phyloP scores from a whole-genome alignment of 768 basidiomycete genomes.

The Royoungia palumana region DNA sequence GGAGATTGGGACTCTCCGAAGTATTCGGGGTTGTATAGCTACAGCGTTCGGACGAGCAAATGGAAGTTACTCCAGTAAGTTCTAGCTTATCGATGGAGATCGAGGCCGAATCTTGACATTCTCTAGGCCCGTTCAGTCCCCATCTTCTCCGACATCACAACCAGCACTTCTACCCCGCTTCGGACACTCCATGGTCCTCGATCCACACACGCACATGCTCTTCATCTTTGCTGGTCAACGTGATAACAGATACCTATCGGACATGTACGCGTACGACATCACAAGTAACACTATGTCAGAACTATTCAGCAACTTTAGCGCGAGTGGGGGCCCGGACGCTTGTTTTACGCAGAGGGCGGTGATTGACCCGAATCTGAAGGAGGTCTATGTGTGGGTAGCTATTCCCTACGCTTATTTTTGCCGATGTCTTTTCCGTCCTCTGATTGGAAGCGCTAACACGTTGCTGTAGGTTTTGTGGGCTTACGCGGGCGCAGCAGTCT shows the following conservation, averaged over 20 bases:
- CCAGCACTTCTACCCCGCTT: constrained; percentile 56
- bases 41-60: constrained; percentile 58
- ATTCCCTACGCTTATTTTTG: background rate
- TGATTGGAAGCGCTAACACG: background rate
- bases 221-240: constrained; percentile 76
- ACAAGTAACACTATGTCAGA: constrained; percentile 54
- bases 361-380: constrained; percentile 56
- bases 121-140: constrained; percentile 21
- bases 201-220: constrained; percentile 52
- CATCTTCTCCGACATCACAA: constrained; percentile 26
- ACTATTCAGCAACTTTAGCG: constrained; percentile 59
- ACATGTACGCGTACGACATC: constrained; percentile 75
- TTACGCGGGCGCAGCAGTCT: constrained; percentile 43
- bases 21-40: constrained; percentile 73
- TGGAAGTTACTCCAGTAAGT: constrained; percentile 71
- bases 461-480: constrained; percentile 54
- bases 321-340: constrained; percentile 62
- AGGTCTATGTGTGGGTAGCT: constrained; percentile 67
- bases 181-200: constrained; percentile 82
- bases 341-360: constrained; percentile 75
- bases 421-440: background rate
- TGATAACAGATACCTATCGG: constrained; percentile 62
- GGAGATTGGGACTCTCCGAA: constrained; percentile 56
- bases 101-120: background rate
- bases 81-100: background rate